Conservation (phyloP, 495 filamentous ascomycete genomes). For the Aspergillus wentii region DNA sequence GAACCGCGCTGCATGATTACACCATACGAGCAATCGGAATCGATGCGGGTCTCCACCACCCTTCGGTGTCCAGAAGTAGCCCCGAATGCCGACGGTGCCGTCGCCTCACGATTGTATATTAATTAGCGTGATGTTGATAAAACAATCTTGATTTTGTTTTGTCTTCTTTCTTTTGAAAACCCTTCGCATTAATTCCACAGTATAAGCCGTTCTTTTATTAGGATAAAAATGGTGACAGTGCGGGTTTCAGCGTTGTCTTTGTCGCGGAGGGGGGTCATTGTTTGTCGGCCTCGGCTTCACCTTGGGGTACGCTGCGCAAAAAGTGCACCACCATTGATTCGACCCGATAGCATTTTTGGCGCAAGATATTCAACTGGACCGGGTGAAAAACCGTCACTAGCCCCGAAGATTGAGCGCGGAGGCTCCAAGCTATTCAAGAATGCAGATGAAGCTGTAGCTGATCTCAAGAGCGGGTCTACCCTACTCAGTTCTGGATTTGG, state of each 20-base stretch:
- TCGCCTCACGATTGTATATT: slow-evolving; percentile 8
- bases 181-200: neutral
- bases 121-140: too few relatives aligned
- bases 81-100: slow-evolving; percentile 21
- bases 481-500: slow-evolving; percentile 83
- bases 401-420: slow-evolving; percentile 31
- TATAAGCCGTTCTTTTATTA: too few relatives aligned
- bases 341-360: slow-evolving; percentile 1
- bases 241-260: slow-evolving; percentile 22
- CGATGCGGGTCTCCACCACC: slow-evolving; percentile 6
- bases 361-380: slow-evolving; percentile 22
- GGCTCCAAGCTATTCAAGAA: slow-evolving; percentile 65
- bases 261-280: slow-evolving; percentile 21
- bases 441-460: slow-evolving; percentile 66
- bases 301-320: slow-evolving; percentile 16
- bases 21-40: too few relatives aligned
- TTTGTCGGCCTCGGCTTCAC: slow-evolving; percentile 21
- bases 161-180: neutral
- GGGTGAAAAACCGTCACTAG: slow-evolving; percentile 6
- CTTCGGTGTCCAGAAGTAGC: slow-evolving; percentile 39
- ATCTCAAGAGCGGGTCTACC: slow-evolving; percentile 67
- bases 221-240: slow-evolving; percentile 26
- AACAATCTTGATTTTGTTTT: too few relatives aligned
- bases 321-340: slow-evolving; percentile 9
- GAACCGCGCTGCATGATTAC: too few relatives aligned